Percentiles rank a stretch among this genome's conserved stretches.
Evolutionary conservation across 192 early-diverging fungal genomes (phyloP).

Genomic region (Podila minutissima): DNA sequence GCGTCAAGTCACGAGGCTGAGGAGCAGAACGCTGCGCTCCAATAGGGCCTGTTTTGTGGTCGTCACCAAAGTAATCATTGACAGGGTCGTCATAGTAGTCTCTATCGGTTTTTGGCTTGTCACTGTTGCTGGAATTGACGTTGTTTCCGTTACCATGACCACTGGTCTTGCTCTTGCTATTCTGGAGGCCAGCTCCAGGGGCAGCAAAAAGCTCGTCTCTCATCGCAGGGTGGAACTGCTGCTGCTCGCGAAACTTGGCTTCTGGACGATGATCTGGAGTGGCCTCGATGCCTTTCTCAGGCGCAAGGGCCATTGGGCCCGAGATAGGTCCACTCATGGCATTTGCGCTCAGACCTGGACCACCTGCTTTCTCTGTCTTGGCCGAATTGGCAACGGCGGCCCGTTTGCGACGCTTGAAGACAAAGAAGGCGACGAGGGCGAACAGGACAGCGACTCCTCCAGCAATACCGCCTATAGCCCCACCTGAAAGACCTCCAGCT

Average conservation of each 20-base stretch:
- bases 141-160: neutral
- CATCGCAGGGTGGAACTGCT: slow-evolving; percentile 45
- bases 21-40: slow-evolving; percentile 31
- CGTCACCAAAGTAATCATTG: slow-evolving; percentile 22
- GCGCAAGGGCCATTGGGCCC: slow-evolving; percentile 40
- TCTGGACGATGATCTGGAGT: slow-evolving; percentile 28
- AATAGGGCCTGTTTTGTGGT: slow-evolving; percentile 2
- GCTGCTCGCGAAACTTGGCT: slow-evolving; percentile 43
- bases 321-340: slow-evolving; percentile 23
- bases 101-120: neutral
- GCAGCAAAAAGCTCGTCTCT: slow-evolving; percentile 43
- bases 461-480: slow-evolving; percentile 29
- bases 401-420: slow-evolving; percentile 36
- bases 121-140: too few species aligned
- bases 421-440: slow-evolving; percentile 23
- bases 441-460: slow-evolving; percentile 16
- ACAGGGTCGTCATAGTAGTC: slow-evolving; percentile 25
- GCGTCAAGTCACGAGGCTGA: slow-evolving; percentile 17
- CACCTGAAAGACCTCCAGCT: slow-evolving; percentile 18
- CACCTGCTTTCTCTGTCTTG: neutral
- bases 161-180: neutral
- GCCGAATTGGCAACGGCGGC: slow-evolving; percentile 11
- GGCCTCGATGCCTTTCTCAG: slow-evolving; percentile 14
- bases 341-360: neutral
- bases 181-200: slow-evolving; percentile 16